Conservation (phyloP, 1,139 yeast genomes). For the Magnusiomyces ingens region DNA sequence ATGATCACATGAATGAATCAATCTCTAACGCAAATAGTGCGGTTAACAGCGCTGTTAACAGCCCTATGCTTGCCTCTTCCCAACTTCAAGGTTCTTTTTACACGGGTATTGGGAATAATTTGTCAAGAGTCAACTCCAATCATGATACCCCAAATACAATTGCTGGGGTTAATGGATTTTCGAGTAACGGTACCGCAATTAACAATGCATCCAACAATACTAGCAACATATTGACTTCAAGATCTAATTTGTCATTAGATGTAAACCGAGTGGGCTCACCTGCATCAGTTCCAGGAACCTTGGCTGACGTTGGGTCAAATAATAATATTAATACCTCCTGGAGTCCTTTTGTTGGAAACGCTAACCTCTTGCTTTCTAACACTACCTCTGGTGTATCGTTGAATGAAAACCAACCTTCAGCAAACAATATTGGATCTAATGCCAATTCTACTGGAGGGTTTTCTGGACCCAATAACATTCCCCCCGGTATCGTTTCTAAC, state of each 20-base stretch:
- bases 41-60: slow-evolving; percentile 2
- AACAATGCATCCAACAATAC: too few species aligned
- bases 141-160: too few species aligned
- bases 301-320: slow-evolving; percentile 4
- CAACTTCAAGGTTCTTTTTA: slow-evolving; percentile 1
- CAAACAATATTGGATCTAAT: not conserved
- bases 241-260: slow-evolving; percentile 6
- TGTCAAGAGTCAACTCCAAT: too few species aligned
- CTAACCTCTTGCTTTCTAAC: too few species aligned
- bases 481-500: not conserved
- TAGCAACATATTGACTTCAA: not conserved
- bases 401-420: not conserved
- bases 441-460: slow-evolving; percentile 10
- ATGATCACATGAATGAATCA: not conserved
- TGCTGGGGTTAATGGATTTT: too few species aligned
- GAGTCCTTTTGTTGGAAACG: slow-evolving; percentile 14
- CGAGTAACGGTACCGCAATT: too few species aligned
- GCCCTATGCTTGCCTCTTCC: not conserved
- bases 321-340: slow-evolving; percentile 10
- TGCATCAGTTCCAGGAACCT: not conserved
- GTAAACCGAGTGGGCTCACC: not conserved
- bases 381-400: too few species aligned
- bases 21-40: not conserved
- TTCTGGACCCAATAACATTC: slow-evolving; percentile 9
- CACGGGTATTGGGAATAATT: not conserved